Base-by-base conservation (phyloP, 306 rosid species). In the Prunus mongolica region DNA sequence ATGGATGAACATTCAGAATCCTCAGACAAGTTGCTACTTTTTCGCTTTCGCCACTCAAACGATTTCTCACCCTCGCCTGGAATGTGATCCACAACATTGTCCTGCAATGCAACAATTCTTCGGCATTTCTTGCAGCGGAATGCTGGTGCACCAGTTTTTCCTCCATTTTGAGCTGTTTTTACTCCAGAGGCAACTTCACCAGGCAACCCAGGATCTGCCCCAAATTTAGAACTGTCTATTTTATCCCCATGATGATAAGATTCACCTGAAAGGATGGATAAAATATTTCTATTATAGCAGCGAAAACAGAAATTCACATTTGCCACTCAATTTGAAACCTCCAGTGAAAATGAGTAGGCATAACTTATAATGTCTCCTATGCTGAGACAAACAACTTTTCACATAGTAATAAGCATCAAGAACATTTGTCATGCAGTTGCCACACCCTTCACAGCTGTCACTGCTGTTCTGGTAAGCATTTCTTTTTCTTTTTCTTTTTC, bases 61-160 rank as follows among this genome's bases (percentile, higher is more conserved):
- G 90, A 87, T 57, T 91, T 50, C 88, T 92, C 98, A n/a, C 97
- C 96, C 82, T 89, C 95, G 9, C 97, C 96, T 4, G 98, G 97
- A 66, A 74, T 77, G 84, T 94, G 98, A 78, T 80, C 98, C 65
- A 92, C 80, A 44, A 92, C 93, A 82, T 94, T 80, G 19, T 84
- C 93, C 87, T 86, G 91, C 90, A 88, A 70, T 14, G 97, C 96
- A 67, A 94, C 95, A 57, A 92, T 75, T 68, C 95, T 87, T 1
- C 96, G 86, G 78, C 97, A 94, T 80, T 92, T 94, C 86, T 89
- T 92, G 84, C 97, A 92, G 85, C 96, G 98, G 71, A 81, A 94
- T 24, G 89, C 86, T 82, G 85, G 84, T 45, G 84, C 74, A 20
- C 61, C 52, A 25, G 66, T 83, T 72, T 75, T 82, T 82, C 57